A percentile compares a stretch with the other conserved stretches of the same genome.
Evolutionary conservation across 1,284 basidiomycete species (phyloP).

Genomic region (Trametes pubescens): DNA sequence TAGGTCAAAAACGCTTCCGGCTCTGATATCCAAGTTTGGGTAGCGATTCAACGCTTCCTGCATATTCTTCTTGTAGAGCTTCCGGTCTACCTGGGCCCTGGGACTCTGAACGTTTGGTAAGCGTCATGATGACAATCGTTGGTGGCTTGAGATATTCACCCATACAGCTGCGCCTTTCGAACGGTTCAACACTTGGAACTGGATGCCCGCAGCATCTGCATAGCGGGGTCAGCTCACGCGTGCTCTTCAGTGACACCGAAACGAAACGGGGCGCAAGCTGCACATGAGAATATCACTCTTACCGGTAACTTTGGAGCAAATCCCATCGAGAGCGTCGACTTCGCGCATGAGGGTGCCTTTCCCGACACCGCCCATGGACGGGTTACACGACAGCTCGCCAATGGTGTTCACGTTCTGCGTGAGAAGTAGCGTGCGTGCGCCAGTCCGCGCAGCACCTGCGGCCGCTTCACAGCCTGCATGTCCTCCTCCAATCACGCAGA

Average conservation of each 20-base stretch:
- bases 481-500: constrained; percentile 90
- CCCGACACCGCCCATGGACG: constrained; percentile 88
- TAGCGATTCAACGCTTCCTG: constrained; percentile 72
- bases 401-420: constrained; percentile 85
- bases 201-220: constrained; percentile 85
- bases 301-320: constrained; percentile 83
- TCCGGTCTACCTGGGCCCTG: constrained; percentile 87
- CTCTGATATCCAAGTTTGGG: constrained; percentile 72
- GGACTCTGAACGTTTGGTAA: constrained; percentile 68
- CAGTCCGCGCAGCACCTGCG: constrained; percentile 82
- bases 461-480: constrained; percentile 94
- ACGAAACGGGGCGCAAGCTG: too few species aligned
- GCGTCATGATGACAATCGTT: neutral
- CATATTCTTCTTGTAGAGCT: constrained; percentile 84
- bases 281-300: constrained; percentile 29
- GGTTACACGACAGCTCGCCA: constrained; percentile 92
- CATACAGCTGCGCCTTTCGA: constrained; percentile 91
- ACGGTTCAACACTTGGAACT: constrained; percentile 86
- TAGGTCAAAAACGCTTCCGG: constrained; percentile 84
- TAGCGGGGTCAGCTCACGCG: neutral
- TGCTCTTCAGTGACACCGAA: too few species aligned
- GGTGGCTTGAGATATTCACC: constrained; percentile 51
- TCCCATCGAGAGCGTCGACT: constrained; percentile 86
- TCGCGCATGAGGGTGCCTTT: constrained; percentile 91
- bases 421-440: constrained; percentile 81